A percentile compares a stretch with the other conserved stretches of the same genome.
Conservation (phyloP, 2,329 filamentous ascomycete genomes). For the Penicillium sp. region DNA sequence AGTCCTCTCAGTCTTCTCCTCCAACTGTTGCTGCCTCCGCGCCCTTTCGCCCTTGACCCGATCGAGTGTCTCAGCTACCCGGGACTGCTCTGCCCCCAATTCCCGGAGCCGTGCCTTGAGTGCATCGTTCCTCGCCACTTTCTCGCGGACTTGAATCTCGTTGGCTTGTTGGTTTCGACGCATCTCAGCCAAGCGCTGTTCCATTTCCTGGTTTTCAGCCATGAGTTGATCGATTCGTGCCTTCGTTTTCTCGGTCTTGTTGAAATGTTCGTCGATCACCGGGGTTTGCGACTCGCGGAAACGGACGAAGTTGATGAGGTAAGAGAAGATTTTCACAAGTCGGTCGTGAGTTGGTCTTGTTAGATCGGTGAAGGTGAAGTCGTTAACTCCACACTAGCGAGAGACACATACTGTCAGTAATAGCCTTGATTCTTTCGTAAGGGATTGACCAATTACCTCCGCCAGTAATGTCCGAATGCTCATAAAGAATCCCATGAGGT, state of each 20-base stretch:
- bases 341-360: conserved; percentile 89
- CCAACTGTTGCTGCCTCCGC: conserved; percentile 65
- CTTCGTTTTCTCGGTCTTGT: conserved; percentile 85
- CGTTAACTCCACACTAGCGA: conserved; percentile 77
- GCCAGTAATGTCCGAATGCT: conserved; percentile 75
- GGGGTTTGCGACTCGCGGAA: conserved; percentile 91
- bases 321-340: conserved; percentile 92
- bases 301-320: conserved; percentile 97
- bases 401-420: not conserved
- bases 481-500: conserved; percentile 94
- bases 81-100: conserved; percentile 77
- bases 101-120: conserved; percentile 80
- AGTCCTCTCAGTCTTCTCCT: conserved; percentile 52
- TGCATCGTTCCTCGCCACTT: conserved; percentile 82
- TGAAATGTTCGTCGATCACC: conserved; percentile 91
- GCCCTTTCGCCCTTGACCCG: conserved; percentile 78
- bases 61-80: conserved; percentile 78
- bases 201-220: conserved; percentile 82
- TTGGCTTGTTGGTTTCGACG: conserved; percentile 75
- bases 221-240: conserved; percentile 83
- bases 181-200: conserved; percentile 77
- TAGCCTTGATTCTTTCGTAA: not conserved
- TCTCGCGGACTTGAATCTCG: conserved; percentile 79
- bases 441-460: conserved; percentile 49
- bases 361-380: conserved; percentile 91